Evolutionary conservation across 2,329 filamentous ascomycete species (phyloP).

Genomic region (Berkeleyomyces basicola): DNA sequence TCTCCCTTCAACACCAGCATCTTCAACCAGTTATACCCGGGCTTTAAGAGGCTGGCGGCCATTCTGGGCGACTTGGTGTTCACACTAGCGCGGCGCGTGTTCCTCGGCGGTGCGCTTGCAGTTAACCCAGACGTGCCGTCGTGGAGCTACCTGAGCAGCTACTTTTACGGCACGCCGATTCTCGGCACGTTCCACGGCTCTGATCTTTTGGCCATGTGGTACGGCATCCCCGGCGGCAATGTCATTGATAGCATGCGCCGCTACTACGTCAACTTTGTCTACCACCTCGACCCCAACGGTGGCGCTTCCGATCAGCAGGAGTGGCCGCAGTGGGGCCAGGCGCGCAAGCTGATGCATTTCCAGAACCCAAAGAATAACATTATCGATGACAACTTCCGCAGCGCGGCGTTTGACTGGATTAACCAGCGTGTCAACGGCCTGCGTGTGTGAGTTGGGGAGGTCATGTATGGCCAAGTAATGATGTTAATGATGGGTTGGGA

Average conservation of each 20-base stretch:
- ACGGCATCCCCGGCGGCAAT: constrained; percentile 31
- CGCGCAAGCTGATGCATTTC: constrained; percentile 21
- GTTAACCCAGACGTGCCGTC: constrained; percentile 30
- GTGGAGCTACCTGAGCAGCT: constrained; percentile 46
- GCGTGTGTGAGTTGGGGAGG: background rate
- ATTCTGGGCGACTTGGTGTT: constrained; percentile 49
- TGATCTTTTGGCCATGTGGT: constrained; percentile 40
- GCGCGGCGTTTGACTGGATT: constrained; percentile 14
- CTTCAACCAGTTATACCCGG: constrained; percentile 44
- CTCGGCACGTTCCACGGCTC: constrained; percentile 47
- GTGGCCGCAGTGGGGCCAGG: constrained; percentile 26
- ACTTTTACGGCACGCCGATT: constrained; percentile 41
- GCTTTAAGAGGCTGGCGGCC: constrained; percentile 47
- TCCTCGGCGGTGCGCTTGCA: constrained; percentile 27
- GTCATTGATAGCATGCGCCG: constrained; percentile 30
- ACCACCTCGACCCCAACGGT: constrained; percentile 38
- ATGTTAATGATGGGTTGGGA: background rate
- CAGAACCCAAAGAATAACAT: constrained; percentile 10
- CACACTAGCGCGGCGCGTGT: constrained; percentile 22
- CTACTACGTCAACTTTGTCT: constrained; percentile 43
- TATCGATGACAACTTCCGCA: constrained; percentile 15
- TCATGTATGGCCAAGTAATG: constrained; percentile 8
- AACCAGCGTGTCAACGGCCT: background rate
- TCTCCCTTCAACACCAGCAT: constrained; percentile 42
- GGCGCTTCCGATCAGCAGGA: constrained; percentile 18